These are phyloP conservation scores for Candolleomyces aberdarensis DNA, from an alignment of 768 basidiomycete species.

Conservation along the genomic window DNA sequence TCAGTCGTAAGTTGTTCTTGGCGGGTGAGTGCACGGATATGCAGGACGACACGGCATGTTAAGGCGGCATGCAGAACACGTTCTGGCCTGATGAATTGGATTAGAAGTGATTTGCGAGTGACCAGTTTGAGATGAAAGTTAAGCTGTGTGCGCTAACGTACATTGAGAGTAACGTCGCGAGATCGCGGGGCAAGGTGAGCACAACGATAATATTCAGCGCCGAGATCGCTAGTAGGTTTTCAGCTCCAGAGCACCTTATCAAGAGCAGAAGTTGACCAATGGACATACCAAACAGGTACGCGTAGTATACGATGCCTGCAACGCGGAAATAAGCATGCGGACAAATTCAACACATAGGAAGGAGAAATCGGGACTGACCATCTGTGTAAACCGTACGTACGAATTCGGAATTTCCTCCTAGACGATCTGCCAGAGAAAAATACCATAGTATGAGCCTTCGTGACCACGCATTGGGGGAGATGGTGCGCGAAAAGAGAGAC, in stretches of 20 bases:
- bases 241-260: background rate
- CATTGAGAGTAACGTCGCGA: background rate
- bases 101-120: background rate
- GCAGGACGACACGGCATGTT: conserved; percentile 1
- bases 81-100: background rate
- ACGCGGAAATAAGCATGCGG: background rate
- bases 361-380: conserved; percentile 7
- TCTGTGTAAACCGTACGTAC: conserved; percentile 13
- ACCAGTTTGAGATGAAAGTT: no score
- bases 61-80: conserved; percentile 2
- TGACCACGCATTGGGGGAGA: no score
- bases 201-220: conserved; percentile 3
- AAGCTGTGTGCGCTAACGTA: background rate
- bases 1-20: no score
- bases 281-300: conserved; percentile 18
- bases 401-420: conserved; percentile 12
- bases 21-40: background rate
- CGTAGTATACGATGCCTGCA: conserved; percentile 19
- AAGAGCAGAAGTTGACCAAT: background rate
- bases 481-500: background rate
- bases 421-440: background rate
- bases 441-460: background rate
- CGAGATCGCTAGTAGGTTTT: conserved; percentile 12
- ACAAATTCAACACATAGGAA: background rate
- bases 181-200: background rate